Evolutionary conservation across 441 rosid species (phyloP).

Genomic region (Gossypium davidsonii): DNA sequence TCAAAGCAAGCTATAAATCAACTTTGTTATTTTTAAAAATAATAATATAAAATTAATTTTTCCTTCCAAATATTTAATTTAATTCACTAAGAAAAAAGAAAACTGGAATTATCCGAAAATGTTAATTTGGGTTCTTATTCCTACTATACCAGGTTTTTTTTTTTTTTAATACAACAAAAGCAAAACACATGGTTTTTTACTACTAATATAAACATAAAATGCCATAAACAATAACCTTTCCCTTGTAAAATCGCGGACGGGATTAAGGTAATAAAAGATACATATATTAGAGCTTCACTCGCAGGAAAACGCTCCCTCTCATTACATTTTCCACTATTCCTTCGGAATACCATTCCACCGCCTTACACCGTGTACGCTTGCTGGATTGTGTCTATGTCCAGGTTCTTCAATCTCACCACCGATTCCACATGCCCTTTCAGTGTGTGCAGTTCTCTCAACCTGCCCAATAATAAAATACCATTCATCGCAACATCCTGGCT

Average conservation of each 20-base stretch:
- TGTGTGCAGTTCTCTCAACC: constrained; percentile 89
- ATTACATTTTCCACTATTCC: neutral
- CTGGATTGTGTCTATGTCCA: constrained; percentile 88
- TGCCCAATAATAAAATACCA: constrained; percentile 15
- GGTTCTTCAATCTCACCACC: constrained; percentile 83
- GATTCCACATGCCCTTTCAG: constrained; percentile 94
- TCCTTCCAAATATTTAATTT: no score
- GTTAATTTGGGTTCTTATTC: neutral
- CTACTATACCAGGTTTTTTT: neutral
- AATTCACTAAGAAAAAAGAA: no score
- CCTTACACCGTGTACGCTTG: constrained; percentile 90
- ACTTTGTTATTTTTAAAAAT: no score
- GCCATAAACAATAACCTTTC: constrained; percentile 15
- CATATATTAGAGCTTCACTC: no score
- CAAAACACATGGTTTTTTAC: neutral
- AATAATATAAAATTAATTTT: no score
- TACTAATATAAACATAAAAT: constrained; percentile 13
- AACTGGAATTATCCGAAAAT: no score
- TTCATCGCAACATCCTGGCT: neutral
- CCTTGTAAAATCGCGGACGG: neutral
- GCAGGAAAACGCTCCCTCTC: no score
- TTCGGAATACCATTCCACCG: neutral
- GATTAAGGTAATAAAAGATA: neutral
- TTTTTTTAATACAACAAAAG: neutral
- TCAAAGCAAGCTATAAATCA: no score